Evolutionary conservation across 2,329 filamentous ascomycete species (phyloP).

Genomic region (Fusarium keratoplasticum): DNA sequence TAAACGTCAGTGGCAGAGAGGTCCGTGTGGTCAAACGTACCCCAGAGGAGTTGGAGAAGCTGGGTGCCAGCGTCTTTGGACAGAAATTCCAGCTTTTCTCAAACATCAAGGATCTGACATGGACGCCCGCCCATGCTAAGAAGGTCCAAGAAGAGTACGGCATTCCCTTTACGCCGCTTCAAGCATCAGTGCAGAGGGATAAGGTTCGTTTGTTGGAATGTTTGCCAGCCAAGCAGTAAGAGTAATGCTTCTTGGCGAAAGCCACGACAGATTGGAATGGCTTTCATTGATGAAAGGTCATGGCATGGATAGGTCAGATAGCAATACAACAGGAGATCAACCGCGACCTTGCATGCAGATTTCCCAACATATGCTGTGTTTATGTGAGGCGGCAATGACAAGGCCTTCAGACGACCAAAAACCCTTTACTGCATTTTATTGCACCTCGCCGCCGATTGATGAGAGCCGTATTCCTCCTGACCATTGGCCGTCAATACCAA

Average conservation of each 20-base stretch:
- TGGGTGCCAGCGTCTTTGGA: background rate
- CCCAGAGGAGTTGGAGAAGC: conserved; percentile 8
- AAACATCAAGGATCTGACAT: conserved; percentile 15
- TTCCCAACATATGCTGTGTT: background rate
- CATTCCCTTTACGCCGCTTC: background rate
- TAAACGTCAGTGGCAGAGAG: conserved; percentile 46
- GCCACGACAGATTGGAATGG: too few relatives aligned
- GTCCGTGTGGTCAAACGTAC: conserved; percentile 37
- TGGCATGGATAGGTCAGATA: background rate
- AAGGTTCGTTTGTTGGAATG: background rate
- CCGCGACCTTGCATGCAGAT: background rate
- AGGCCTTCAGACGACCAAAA: background rate
- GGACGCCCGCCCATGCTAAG: background rate
- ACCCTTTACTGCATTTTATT: background rate
- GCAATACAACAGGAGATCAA: background rate
- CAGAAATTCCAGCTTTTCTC: conserved; percentile 20
- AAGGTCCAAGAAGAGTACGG: conserved; percentile 15
- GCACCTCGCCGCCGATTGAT: background rate
- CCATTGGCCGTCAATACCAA: too few relatives aligned
- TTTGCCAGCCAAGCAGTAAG: background rate
- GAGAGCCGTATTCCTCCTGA: too few relatives aligned
- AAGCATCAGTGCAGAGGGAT: background rate
- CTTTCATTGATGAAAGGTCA: background rate
- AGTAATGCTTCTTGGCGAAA: background rate
- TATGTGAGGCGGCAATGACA: background rate